Percentiles rank a stretch among this genome's conserved stretches.
Evolutionary conservation across 1,284 basidiomycete species (phyloP).

Genomic region (Malassezia equina): DNA sequence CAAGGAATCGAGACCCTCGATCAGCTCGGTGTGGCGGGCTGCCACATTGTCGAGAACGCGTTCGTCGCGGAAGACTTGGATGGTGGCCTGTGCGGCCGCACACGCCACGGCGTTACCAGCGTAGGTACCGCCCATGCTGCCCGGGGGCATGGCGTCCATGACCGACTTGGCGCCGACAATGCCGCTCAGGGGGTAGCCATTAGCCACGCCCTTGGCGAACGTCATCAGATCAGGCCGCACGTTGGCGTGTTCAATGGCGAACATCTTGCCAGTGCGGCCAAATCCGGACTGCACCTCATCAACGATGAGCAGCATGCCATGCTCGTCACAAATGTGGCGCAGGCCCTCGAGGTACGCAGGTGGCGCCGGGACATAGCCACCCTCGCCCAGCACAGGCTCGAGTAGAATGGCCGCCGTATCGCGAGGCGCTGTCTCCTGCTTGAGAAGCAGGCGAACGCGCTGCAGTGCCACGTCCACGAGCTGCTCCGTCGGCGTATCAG

Average conservation of each 20-base stretch:
- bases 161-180: conserved; percentile 71
- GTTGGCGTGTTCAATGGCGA: conserved; percentile 59
- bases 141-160: conserved; percentile 68
- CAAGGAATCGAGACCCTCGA: conserved; percentile 25
- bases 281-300: conserved; percentile 67
- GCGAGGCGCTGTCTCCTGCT: conserved; percentile 69
- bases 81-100: conserved; percentile 34
- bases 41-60: conserved; percentile 40
- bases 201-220: conserved; percentile 87
- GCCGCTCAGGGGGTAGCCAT: conserved; percentile 84
- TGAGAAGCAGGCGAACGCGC: conserved; percentile 71
- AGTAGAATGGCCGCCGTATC: conserved; percentile 87
- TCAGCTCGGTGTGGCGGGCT: conserved; percentile 30
- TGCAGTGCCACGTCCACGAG: conserved; percentile 63
- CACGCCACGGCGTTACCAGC: conserved; percentile 42
- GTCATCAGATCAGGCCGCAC: conserved; percentile 77
- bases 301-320: conserved; percentile 57
- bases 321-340: conserved; percentile 71
- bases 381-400: conserved; percentile 86
- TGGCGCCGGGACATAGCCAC: conserved; percentile 82
- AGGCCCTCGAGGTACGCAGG: conserved; percentile 68
- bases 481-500: conserved; percentile 58
- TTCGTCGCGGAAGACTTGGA: conserved; percentile 36
- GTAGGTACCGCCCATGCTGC: conserved; percentile 59
- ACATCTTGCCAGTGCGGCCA: conserved; percentile 71